Evolutionary conservation across 2,329 filamentous ascomycete genomes (phyloP).

Genomic region (Pseudopithomyces maydicus): DNA sequence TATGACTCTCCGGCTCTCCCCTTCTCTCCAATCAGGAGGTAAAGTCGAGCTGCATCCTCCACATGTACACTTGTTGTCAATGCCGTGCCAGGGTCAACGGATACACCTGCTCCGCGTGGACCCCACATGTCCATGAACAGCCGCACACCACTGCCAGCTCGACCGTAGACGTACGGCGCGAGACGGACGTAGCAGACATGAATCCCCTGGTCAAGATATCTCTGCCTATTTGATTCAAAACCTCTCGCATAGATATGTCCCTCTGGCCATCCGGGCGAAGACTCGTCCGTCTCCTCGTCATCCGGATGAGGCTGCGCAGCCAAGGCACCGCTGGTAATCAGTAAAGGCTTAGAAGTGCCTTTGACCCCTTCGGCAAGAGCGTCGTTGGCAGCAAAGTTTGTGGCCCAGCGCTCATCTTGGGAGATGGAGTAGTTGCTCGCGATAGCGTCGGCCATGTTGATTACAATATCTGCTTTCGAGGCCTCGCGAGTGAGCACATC

Average conservation of each 20-base stretch:
- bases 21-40: conserved; percentile 46
- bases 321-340: conserved; percentile 44
- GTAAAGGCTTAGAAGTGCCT: conserved; percentile 44
- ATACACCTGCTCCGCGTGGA: conserved; percentile 9
- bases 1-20: conserved; percentile 42
- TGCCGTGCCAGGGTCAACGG: conserved; percentile 26
- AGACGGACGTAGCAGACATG: conserved; percentile 46
- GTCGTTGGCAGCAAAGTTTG: conserved; percentile 45
- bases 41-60: conserved; percentile 51
- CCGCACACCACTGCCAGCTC: conserved; percentile 41
- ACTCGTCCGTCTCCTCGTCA: conserved; percentile 38
- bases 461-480: conserved; percentile 49
- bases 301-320: conserved; percentile 25
- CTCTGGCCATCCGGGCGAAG: conserved; percentile 20
- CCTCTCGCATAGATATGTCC: conserved; percentile 23
- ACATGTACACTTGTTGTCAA: conserved; percentile 48
- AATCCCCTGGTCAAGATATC: conserved; percentile 37
- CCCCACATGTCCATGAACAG: conserved; percentile 23
- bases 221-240: background rate
- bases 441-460: conserved; percentile 46
- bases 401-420: conserved; percentile 22
- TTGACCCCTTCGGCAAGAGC: conserved; percentile 45
- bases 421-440: conserved; percentile 12
- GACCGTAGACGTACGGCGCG: conserved; percentile 52
- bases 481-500: conserved; percentile 47